These are phyloP conservation scores for Ramularia endophylla DNA, from an alignment of 2,329 filamentous ascomycete species.

Conservation along the genomic window DNA sequence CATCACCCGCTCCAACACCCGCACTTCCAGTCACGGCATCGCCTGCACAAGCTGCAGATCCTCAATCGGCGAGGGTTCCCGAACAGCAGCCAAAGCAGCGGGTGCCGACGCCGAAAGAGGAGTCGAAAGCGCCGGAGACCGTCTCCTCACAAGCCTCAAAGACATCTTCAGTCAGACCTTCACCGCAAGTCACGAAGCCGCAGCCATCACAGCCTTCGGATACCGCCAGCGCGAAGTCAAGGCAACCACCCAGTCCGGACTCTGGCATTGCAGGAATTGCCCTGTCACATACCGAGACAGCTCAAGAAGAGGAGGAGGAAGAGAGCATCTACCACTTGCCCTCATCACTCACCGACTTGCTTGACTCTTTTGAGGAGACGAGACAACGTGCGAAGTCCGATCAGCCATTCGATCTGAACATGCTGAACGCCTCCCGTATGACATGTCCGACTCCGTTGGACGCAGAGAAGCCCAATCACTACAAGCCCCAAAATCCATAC, in stretches of 20 bases:
- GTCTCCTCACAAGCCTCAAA: slow-evolving; percentile 14
- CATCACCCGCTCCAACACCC: slow-evolving; percentile 42
- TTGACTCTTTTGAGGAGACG: slow-evolving; percentile 83
- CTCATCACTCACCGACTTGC: slow-evolving; percentile 77
- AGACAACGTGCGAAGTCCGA: slow-evolving; percentile 61
- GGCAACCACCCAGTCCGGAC: slow-evolving; percentile 30
- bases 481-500: slow-evolving; percentile 76
- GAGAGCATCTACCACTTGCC: slow-evolving; percentile 91
- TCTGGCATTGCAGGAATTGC: slow-evolving; percentile 31
- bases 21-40: slow-evolving; percentile 40
- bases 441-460: slow-evolving; percentile 71
- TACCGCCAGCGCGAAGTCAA: slow-evolving; percentile 13
- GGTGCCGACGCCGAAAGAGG: slow-evolving; percentile 24
- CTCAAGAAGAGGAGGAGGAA: slow-evolving; percentile 43
- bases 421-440: slow-evolving; percentile 69
- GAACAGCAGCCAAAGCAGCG: slow-evolving; percentile 25
- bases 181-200: slow-evolving; percentile 35
- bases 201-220: slow-evolving; percentile 26
- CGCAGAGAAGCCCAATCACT: slow-evolving; percentile 74
- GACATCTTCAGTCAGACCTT: slow-evolving; percentile 22
- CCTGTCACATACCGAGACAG: slow-evolving; percentile 48
- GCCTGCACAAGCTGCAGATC: slow-evolving; percentile 29
- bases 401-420: slow-evolving; percentile 60
- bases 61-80: slow-evolving; percentile 19
- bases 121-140: slow-evolving; percentile 17